Conservation (phyloP, 116 monocot species). For the Trichopus zeylanicus region DNA sequence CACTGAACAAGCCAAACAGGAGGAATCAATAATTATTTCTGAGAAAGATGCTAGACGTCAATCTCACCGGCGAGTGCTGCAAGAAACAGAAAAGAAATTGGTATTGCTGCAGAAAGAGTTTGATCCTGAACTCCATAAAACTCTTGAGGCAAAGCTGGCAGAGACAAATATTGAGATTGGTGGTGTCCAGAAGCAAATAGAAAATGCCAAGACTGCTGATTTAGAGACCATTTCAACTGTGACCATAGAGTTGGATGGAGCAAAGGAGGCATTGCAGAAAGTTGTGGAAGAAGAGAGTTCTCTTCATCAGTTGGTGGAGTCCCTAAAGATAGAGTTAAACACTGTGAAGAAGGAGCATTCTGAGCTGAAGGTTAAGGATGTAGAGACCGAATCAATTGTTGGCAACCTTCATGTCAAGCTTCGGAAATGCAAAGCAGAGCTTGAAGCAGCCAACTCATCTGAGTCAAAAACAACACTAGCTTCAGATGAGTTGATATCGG, state of each 20-base stretch:
- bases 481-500: conserved; percentile 25
- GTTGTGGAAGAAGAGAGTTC: conserved; percentile 19
- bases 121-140: conserved; percentile 22
- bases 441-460: conserved; percentile 26
- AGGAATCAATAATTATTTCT: conserved; percentile 25
- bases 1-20: conserved; percentile 36
- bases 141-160: conserved; percentile 24
- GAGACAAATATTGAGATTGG: conserved; percentile 26
- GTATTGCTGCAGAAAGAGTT: conserved; percentile 29
- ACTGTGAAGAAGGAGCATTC: conserved; percentile 1
- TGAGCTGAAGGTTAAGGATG: conserved; percentile 5
- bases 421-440: conserved; percentile 50
- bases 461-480: conserved; percentile 29
- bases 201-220: conserved; percentile 22
- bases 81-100: conserved; percentile 34
- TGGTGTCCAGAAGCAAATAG: conserved; percentile 28
- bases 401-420: conserved; percentile 13
- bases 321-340: conserved; percentile 19
- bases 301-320: conserved; percentile 29
- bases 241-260: conserved; percentile 33
- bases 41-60: conserved; percentile 27
- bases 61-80: conserved; percentile 21
- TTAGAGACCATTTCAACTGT: conserved; percentile 23
- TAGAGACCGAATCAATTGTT: not conserved
- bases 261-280: conserved; percentile 29